Conservation (phyloP, 148 eudicot genomes). For the Silene latifolia region DNA sequence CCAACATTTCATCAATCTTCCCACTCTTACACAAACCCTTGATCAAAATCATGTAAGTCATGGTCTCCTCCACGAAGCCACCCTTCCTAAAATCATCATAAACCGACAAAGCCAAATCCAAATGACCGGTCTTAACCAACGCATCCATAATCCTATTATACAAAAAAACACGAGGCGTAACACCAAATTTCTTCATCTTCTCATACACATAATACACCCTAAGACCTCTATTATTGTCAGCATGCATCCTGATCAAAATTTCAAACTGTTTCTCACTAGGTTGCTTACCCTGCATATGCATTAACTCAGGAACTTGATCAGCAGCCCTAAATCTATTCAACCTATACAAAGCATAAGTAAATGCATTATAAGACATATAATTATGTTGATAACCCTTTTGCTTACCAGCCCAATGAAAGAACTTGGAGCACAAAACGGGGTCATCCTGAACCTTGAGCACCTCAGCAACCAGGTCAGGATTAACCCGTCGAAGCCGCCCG, state of each 20-base stretch:
- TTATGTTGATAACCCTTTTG: conserved; percentile 86
- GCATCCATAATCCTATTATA: conserved; percentile 87
- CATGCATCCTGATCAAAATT: conserved; percentile 85
- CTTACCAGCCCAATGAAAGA: conserved; percentile 97
- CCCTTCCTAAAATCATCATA: conserved; percentile 73
- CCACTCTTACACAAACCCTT: conserved; percentile 86
- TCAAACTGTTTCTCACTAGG: conserved; percentile 95
- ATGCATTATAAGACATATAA: conserved; percentile 78
- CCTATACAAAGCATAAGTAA: conserved; percentile 73
- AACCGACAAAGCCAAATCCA: conserved; percentile 78
- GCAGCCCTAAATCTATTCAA: conserved; percentile 70
- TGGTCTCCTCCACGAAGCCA: conserved; percentile 68
- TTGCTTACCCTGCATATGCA: conserved; percentile 79
- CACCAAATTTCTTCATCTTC: conserved; percentile 88
- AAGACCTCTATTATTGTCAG: conserved; percentile 77
- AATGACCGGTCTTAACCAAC: conserved; percentile 63
- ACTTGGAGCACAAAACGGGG: conserved; percentile 58
- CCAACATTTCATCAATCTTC: conserved; percentile 49
- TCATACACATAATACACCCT: conserved; percentile 85
- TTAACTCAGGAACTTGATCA: conserved; percentile 90
- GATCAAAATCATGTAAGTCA: conserved; percentile 76
- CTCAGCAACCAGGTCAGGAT: conserved; percentile 73
- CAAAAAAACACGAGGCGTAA: conserved; percentile 73
- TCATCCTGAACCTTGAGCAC: conserved; percentile 70
- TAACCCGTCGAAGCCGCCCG: conserved; percentile 66